Base-by-base conservation (phyloP, 768 basidiomycete species). In the Polyporus arcularius region DNA sequence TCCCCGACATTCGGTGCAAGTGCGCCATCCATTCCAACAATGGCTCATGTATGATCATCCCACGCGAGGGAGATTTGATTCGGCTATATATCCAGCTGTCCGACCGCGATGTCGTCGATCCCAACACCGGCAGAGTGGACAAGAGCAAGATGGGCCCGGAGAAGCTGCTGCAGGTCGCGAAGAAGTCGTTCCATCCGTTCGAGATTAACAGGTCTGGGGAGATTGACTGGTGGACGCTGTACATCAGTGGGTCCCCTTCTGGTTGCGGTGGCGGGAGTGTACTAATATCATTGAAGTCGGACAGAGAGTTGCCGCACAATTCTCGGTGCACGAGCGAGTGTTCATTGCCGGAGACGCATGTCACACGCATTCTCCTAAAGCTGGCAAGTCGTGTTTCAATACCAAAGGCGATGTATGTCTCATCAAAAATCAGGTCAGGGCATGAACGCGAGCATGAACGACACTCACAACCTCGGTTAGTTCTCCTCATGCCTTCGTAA, bases 321-420 rank as follows among this genome's bases (percentile, higher is more conserved):
- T 79, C 69, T 78, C 79, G 1, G 65, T 75, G 0, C 62, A 77
- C 42, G 70, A 84, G 35, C 80, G 85, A 4, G 74, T 84, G 2
- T 83, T 85, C 64, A 84, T 85, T 49, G 84, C 80, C 0, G 84
- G 85, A 12, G 83, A 83, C 62, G 82, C 82, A 3, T 84, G 80
- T 40, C 80, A 79, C 58, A 79, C 78, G 16, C 78, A 78, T 50
- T 79, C 76, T 0, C 76, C 76, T 1, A 77, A 79, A 69, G 79
- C 79, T 54, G 76, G 77, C 73, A 47, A 58, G 67, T 45, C 16
- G 5, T 59, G 8, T 28, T 32, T 4, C 26, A 35, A 9, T 10
- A 21, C 28, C 38, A 18, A 10, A 14, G 6, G 9, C 15, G 6
- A 10, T 54, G 43, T 39, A 15, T 12, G 18, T n/a, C 7, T 41